Conservation (phyloP, 306 rosid species). For the Quercus suber region DNA sequence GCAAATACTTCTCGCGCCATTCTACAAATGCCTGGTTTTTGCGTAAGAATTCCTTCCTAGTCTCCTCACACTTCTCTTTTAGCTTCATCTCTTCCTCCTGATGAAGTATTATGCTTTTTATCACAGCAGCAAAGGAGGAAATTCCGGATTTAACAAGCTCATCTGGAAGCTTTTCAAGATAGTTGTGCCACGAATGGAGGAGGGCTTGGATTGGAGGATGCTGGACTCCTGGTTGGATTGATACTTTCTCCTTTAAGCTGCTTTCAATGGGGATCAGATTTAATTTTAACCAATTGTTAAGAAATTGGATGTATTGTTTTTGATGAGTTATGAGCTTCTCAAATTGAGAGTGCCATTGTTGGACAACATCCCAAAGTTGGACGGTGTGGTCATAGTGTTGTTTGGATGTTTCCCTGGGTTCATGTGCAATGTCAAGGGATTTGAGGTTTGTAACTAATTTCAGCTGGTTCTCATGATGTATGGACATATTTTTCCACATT, state of each 20-base stretch:
- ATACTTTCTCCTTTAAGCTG: conserved; percentile 76
- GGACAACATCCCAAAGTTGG: conserved; percentile 58
- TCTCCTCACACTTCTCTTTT: conserved; percentile 71
- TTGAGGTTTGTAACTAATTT: conserved; percentile 52
- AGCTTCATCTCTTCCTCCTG: conserved; percentile 90
- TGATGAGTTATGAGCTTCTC: conserved; percentile 73
- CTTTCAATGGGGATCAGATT: conserved; percentile 83
- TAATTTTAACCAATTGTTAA: conserved; percentile 66
- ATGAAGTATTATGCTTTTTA: conserved; percentile 57
- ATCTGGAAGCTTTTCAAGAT: conserved; percentile 81
- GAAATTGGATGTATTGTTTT: conserved; percentile 73
- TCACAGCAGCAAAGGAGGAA: conserved; percentile 69
- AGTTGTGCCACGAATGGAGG: conserved; percentile 66
- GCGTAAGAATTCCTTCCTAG: conserved; percentile 52
- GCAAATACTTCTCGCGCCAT: conserved; percentile 68
- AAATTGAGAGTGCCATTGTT: conserved; percentile 61
- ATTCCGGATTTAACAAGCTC: conserved; percentile 77
- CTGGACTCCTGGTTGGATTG: conserved; percentile 60
- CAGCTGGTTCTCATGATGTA: conserved; percentile 57
- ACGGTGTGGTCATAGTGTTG: conserved; percentile 63
- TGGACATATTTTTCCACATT: conserved; percentile 76
- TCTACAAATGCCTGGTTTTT: conserved; percentile 66
- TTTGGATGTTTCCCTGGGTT: conserved; percentile 67
- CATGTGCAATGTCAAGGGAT: conserved; percentile 51
- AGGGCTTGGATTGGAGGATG: conserved; percentile 74